Base-by-base conservation (phyloP, 225 moss, liverwort and hornwort species). In the Asterella californica region DNA sequence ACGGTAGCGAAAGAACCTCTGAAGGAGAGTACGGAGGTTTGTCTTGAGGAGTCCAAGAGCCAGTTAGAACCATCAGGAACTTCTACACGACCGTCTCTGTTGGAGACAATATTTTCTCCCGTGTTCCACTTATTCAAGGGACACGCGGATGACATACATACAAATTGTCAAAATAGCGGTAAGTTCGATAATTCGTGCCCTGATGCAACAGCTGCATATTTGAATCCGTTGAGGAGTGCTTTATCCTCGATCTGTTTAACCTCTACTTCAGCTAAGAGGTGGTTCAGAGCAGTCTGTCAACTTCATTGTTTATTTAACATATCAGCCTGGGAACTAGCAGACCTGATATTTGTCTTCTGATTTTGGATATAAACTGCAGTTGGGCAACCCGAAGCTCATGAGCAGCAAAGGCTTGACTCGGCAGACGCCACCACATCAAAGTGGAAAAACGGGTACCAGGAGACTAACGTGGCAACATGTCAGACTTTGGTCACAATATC, bases 61-160 rank as follows among this genome's bases (percentile, higher is more conserved):
- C 59, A 75, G 22, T 14, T 33, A 38, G 86, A 83, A 27, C 49
- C 70, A 33, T 52, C 73, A 52, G 73, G 57, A 69, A n/a, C 66
- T 49, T 53, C 77, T 11, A 14, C 60, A 15, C 86, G 86, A n/a
- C 61, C 81, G 2, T 86, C 83, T 5, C 75, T 86, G 32, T 64
- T 86, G 78, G 86, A 86, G 60, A 81, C 86, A 0, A 81, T 86
- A n/a, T 86, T 86, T 54, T 86, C 86, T 57, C 86, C 86, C 5
- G 86, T 86, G 19, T 86, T 86, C 77, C 83, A 83, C 14, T 75
- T 86, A 24, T 86, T 86, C 38, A 81, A 79, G 61, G 83, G 83
- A 27, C 79, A 81, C 21, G 76, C 53, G 22, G 83, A 81, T 74
- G 86, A 85, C 18, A 10, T 67, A 5, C 76, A 79, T 27, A 54